These are phyloP conservation scores for Typha latifolia DNA, from an alignment of 176 grass and related monocot genomes.

Conservation along the genomic window DNA sequence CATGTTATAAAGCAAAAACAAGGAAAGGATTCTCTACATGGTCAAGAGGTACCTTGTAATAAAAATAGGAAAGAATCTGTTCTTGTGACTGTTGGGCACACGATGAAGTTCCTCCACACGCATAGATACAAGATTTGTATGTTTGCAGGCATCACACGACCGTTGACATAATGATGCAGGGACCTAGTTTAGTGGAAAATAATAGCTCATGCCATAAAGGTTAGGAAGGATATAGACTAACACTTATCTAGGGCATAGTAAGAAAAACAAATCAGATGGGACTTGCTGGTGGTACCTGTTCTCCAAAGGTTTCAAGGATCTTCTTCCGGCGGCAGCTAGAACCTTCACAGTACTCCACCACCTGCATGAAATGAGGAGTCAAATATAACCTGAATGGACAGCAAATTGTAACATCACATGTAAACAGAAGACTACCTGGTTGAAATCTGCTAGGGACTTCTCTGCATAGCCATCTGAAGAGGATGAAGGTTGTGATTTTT, in stretches of 20 bases:
- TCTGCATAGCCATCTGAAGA: constrained; percentile 45
- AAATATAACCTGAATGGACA: constrained; percentile 12
- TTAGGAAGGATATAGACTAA: not conserved
- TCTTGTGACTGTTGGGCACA: constrained; percentile 43
- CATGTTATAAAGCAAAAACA: not conserved
- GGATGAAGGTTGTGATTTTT: constrained; percentile 44
- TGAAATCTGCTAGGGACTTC: constrained; percentile 69
- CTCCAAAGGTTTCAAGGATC: constrained; percentile 84
- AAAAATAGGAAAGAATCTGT: constrained; percentile 46
- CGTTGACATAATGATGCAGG: constrained; percentile 63
- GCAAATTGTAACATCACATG: constrained; percentile 4
- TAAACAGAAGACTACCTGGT: constrained; percentile 46
- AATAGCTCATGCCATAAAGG: too few species aligned
- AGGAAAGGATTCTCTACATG: not conserved
- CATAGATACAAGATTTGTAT: constrained; percentile 51
- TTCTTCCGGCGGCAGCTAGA: constrained; percentile 57
- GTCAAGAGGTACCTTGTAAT: constrained; percentile 37
- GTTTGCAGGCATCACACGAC: constrained; percentile 78
- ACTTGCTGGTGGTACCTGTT: constrained; percentile 34
- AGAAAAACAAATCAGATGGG: not conserved
- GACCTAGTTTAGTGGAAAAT: constrained; percentile 33
- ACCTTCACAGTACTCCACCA: constrained; percentile 87
- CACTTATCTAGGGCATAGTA: not conserved
- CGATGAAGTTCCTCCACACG: constrained; percentile 46
- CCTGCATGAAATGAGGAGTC: constrained; percentile 27